Conservation (phyloP, 345 rosid genomes). For the Erysimum cheiranthoides region DNA sequence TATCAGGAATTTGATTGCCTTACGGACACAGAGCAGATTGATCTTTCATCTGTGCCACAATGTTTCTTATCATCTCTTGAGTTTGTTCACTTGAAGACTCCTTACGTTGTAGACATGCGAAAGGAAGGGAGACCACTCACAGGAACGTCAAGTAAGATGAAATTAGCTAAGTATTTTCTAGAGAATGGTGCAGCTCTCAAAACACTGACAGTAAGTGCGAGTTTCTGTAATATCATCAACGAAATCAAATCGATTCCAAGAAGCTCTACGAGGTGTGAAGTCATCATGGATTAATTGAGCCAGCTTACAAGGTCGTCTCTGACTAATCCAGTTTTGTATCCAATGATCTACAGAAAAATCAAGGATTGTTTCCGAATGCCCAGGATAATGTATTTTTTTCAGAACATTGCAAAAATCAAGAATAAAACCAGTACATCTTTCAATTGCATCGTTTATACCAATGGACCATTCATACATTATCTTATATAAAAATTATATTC, state of each 20-base stretch:
- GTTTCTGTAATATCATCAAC: conserved; percentile 32
- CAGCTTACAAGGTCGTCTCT: conserved; percentile 12
- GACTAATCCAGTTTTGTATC: not conserved
- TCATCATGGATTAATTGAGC: conserved; percentile 29
- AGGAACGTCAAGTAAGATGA: conserved; percentile 30
- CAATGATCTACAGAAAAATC: not conserved
- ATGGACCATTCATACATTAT: conserved; percentile 24
- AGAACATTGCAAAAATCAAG: no score
- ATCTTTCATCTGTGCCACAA: conserved; percentile 21
- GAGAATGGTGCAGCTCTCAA: conserved; percentile 35
- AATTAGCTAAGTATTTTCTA: conserved; percentile 35
- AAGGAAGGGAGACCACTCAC: conserved; percentile 18
- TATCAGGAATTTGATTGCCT: conserved; percentile 28
- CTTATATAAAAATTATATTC: not conserved
- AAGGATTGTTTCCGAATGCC: not conserved
- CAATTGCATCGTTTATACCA: not conserved
- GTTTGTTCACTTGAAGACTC: conserved; percentile 36
- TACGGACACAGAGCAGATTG: conserved; percentile 4
- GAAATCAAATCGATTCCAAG: conserved; percentile 35
- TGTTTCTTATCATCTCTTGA: conserved; percentile 40
- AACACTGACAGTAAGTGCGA: conserved; percentile 21
- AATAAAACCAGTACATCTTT: not conserved
- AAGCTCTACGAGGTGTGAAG: conserved; percentile 32
- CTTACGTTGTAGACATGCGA: not conserved
- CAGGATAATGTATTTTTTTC: no score